Conservation (phyloP, 148 eudicot genomes). For the Limonium bicolor region DNA sequence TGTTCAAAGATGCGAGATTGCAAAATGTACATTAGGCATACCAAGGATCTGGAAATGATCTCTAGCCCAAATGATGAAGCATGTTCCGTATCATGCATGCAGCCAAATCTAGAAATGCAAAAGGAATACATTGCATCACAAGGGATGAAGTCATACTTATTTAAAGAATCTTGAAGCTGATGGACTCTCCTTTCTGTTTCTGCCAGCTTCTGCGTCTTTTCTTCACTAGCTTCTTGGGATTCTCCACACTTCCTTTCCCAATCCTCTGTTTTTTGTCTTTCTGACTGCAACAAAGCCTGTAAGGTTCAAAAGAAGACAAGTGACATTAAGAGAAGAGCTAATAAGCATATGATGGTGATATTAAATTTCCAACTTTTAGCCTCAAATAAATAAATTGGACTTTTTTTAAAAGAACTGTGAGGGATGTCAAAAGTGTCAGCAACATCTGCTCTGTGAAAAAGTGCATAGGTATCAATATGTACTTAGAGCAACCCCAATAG, state of each 20-base stretch:
- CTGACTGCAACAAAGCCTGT: slow-evolving; percentile 55
- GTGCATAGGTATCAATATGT: no score
- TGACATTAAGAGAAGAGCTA: not conserved
- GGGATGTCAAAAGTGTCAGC: no score
- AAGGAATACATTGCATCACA: not conserved
- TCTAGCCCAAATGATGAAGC: not conserved
- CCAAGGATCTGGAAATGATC: not conserved
- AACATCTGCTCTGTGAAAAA: no score
- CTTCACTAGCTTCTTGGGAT: slow-evolving; percentile 60
- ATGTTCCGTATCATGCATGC: not conserved
- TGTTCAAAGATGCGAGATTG: slow-evolving; percentile 11
- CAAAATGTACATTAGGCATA: no score
- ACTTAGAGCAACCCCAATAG: no score
- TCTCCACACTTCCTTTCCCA: slow-evolving; percentile 56
- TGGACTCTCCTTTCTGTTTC: slow-evolving; percentile 85
- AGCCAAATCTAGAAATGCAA: not conserved
- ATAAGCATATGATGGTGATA: no score
- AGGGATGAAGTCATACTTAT: slow-evolving; percentile 32
- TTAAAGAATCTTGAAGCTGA: slow-evolving; percentile 81
- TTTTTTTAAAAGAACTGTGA: no score
- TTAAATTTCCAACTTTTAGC: not conserved
- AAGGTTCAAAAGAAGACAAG: slow-evolving; percentile 2
- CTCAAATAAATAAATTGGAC: no score
- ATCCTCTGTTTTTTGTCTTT: slow-evolving; percentile 62
- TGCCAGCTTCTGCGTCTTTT: slow-evolving; percentile 54